phyloP scores from a whole-genome alignment of 2,329 filamentous ascomycete species.

The Colletotrichum tanaceti region DNA sequence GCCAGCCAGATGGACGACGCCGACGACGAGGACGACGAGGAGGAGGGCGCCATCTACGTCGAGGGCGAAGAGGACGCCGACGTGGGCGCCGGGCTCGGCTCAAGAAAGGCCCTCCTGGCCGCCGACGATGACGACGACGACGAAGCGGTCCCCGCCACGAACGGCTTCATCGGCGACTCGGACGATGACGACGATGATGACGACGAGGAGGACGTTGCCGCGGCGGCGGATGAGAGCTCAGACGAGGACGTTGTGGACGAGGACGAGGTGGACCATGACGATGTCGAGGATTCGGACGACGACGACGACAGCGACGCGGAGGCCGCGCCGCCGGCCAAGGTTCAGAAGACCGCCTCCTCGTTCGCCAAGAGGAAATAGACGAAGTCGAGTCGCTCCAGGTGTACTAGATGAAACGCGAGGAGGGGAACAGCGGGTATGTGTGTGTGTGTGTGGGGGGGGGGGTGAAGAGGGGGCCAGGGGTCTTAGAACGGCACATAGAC shows the following conservation, averaged over 20 bases:
- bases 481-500: conserved; percentile 38
- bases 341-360: conserved; percentile 54
- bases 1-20: conserved; percentile 58
- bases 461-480: neutral
- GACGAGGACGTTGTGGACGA: conserved; percentile 65
- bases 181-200: conserved; percentile 68
- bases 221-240: conserved; percentile 58
- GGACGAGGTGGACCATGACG: conserved; percentile 70
- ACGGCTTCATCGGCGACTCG: conserved; percentile 67
- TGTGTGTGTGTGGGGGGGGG: no score
- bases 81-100: conserved; percentile 44
- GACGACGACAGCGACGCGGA: conserved; percentile 66
- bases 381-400: neutral
- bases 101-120: conserved; percentile 54
- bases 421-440: no score
- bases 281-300: conserved; percentile 67
- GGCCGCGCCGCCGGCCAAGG: conserved; percentile 59
- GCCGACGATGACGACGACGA: conserved; percentile 64
- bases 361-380: conserved; percentile 53
- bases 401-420: neutral
- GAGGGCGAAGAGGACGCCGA: conserved; percentile 76
- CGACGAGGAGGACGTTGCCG: conserved; percentile 53
- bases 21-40: conserved; percentile 63
- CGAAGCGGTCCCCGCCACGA: conserved; percentile 67
- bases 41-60: conserved; percentile 85